phyloP scores from a whole-genome alignment of 345 rosid species.

The Rhodamnia rubescens region DNA sequence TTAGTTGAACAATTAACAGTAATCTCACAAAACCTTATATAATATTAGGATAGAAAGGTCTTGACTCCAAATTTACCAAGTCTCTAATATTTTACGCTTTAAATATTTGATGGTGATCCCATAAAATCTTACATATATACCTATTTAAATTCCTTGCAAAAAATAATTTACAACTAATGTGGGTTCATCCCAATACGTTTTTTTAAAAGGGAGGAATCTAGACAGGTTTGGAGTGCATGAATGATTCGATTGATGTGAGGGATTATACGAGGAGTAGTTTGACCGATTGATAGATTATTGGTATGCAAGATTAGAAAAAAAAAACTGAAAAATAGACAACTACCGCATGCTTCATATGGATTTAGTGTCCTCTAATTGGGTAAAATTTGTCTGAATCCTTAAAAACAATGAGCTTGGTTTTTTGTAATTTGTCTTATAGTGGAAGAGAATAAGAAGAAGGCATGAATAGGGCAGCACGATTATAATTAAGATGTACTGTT shows the following conservation, averaged over 20 bases:
- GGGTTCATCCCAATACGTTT: neutral
- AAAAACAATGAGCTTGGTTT: neutral
- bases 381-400: neutral
- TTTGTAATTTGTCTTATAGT: neutral
- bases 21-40: fast-evolving
- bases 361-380: neutral
- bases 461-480: neutral
- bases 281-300: neutral
- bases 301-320: neutral
- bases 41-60: neutral
- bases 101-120: fast-evolving
- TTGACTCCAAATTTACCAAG: too few species aligned
- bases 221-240: neutral
- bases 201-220: neutral
- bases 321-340: neutral
- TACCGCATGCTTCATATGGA: neutral
- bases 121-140: neutral
- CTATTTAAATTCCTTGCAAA: neutral
- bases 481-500: neutral
- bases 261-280: neutral
- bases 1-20: fast-evolving
- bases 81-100: too few species aligned
- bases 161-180: neutral
- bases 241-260: neutral
- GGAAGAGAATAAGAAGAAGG: neutral